Conservation (phyloP, 306 rosid genomes). For the Medicago ruthenica region DNA sequence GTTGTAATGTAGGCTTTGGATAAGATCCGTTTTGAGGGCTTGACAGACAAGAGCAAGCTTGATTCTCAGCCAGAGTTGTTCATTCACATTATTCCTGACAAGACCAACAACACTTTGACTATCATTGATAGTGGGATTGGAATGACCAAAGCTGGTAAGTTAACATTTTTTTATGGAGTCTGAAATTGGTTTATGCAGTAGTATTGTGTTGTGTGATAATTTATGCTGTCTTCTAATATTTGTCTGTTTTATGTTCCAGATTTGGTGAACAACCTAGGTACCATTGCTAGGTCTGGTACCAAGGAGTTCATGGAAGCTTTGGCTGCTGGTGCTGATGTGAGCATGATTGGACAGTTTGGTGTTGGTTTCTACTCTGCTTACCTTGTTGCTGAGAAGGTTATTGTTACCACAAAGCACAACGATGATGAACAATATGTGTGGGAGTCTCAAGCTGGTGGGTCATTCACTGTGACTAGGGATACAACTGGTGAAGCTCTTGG, state of each 20-base stretch:
- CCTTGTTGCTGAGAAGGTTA: conserved; percentile 89
- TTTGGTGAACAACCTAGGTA: conserved; percentile 95
- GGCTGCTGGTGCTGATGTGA: conserved; percentile 98
- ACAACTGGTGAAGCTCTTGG: conserved; percentile 80
- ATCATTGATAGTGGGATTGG: conserved; percentile 94
- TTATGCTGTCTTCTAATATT: background rate
- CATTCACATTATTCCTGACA: conserved; percentile 87
- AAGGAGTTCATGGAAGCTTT: conserved; percentile 97
- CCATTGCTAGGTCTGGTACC: conserved; percentile 98
- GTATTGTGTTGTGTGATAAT: background rate
- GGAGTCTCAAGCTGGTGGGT: conserved; percentile 98
- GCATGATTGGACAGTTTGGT: conserved; percentile 98
- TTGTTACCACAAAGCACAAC: conserved; percentile 89
- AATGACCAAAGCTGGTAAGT: conserved; percentile 96
- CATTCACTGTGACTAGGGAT: conserved; percentile 90
- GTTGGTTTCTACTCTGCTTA: conserved; percentile 97
- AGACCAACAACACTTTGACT: conserved; percentile 71
- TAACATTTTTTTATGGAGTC: background rate
- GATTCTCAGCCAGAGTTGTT: conserved; percentile 89
- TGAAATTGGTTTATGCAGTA: background rate
- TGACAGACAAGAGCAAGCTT: conserved; percentile 97
- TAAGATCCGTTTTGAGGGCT: conserved; percentile 82
- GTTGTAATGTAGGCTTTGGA: conserved; percentile 69
- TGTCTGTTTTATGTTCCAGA: conserved; percentile 48
- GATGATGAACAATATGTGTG: conserved; percentile 94